Evolutionary conservation across 305 asterid species (phyloP), one percentile per base, ranked within the genome.

Genomic region (Fraxinus angustifolia): DNA sequence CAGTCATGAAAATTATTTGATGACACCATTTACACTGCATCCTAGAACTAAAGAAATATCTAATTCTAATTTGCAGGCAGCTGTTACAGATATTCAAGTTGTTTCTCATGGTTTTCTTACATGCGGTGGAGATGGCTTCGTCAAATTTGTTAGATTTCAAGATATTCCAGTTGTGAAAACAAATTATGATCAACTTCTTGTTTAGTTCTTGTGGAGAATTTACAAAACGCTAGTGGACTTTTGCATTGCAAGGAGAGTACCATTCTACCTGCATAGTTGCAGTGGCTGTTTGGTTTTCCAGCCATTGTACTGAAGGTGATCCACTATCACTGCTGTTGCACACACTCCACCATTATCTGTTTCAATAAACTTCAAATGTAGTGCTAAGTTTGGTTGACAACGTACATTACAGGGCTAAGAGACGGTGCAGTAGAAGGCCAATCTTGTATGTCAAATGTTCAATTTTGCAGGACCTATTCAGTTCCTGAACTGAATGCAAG

Each of bases 61-160:
- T 14, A 53, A 53, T 42, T 19, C 72, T 67, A 31, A 75, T 71
- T 40, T 87, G 88, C 92, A 96, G 99, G 97, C 95, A 53, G 97
- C 88, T 34, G 94, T 96, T 79, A 94, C 95, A 33, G 97, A 96
- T 85, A 93, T 96, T 85, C 97, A 93, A 86, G 96, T 91, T 77
- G 91, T 87, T 78, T 86, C 98, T 76, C 81, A 90, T 86, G 99
- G 99, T 73, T 96, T 96, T 91, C 91, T 96, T 83, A 81, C 99
- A 31, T 96, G 99, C 72, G 99, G 99, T 72, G 98, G 97, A 80
- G 98, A 96, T 83, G 99, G 99, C 50, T 80, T 88, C 4, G 98
- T 93, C 48, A 96, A 91, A 86, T 88, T 85, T 73, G 86, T 92
- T 67, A 82, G 86, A 80, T 88, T 93, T 79, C 86, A 83, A 81